A percentile compares a stretch with the other conserved stretches of the same genome.
phyloP scores from a whole-genome alignment of 805 yeast genomes.

The Deakozyma indianensis region DNA sequence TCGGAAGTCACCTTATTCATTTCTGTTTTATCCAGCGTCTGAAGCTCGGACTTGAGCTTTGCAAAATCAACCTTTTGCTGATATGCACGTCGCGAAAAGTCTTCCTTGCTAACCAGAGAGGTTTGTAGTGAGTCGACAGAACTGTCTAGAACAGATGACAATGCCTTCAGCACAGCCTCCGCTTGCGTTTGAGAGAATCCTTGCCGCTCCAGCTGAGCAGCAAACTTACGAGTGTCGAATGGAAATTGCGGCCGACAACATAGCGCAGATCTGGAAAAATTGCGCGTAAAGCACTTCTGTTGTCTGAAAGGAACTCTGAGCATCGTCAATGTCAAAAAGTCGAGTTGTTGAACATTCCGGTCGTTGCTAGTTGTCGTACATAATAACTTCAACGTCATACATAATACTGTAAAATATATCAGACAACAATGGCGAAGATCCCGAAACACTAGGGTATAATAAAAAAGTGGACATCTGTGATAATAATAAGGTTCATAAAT shows the following conservation, averaged over 20 bases:
- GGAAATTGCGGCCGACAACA: background rate
- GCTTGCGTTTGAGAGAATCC: constrained; percentile 71
- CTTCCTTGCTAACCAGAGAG: constrained; percentile 74
- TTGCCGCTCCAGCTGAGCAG: constrained; percentile 46
- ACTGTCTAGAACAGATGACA: constrained; percentile 62
- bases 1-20: constrained; percentile 71
- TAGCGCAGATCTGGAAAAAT: too few species aligned
- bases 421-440: too few species aligned
- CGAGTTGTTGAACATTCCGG: too few species aligned
- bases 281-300: too few species aligned
- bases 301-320: too few species aligned
- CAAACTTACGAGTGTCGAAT: constrained; percentile 67
- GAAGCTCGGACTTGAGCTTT: constrained; percentile 81
- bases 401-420: too few species aligned
- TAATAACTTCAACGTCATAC: too few species aligned
- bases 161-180: constrained; percentile 59
- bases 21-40: constrained; percentile 76
- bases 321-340: too few species aligned
- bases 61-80: constrained; percentile 97
- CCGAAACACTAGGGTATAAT: too few species aligned
- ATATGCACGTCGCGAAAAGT: constrained; percentile 69
- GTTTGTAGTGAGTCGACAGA: constrained; percentile 63
- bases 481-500: too few species aligned
- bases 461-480: too few species aligned
- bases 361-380: too few species aligned